Evolutionary conservation across 495 filamentous ascomycete genomes (phyloP), one percentile per base, ranked within the genome.

Genomic region (Neurospora sp.): DNA sequence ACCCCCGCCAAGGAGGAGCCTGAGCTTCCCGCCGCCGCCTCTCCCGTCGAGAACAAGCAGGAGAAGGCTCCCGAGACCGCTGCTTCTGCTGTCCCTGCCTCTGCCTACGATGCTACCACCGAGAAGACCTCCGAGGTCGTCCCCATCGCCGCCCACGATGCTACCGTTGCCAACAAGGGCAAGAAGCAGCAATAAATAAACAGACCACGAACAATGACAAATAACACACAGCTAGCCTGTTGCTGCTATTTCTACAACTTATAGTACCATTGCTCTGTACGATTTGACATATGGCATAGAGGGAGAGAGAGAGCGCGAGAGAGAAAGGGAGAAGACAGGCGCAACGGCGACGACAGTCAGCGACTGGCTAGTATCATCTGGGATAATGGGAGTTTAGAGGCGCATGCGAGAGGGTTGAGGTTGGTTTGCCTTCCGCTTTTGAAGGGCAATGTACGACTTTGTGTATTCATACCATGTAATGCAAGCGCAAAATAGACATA

Each of bases 111-210:
- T 8, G 40, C 71, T 20, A 39, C 69, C n/a, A 69, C 41, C 12
- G 47, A 47, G 31, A 44, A 65, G 27, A 31, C 20, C 35, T 71
- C 38, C 2, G 18, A 68, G 71, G 69, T 14, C 18, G 31, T 74
- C 10, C 78, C 78, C 2, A 74, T 76, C 72, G 41, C 71, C 68
- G 75, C 75, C 2, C 31, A 70, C 38, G 79, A 80, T 53, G 77
- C 79, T 39, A 80, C 79, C 2, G 68, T 68, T 38, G 79, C 78
- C 3, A 81, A 79, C 74, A 41, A 76, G 44, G 59, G 27, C 68
- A 79, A 75, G 72, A 45, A 78, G 74, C 73, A 77, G 39, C 39
- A 71, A 59, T 65, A 65, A 65, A 65, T 65, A 37, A 35, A 65
- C 27, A 35, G 53, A 65, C 7, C 2, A 65, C 53, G 14, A 65